These are phyloP conservation scores for Monascus purpureus DNA, from an alignment of 495 filamentous ascomycete species.

Conservation along the genomic window DNA sequence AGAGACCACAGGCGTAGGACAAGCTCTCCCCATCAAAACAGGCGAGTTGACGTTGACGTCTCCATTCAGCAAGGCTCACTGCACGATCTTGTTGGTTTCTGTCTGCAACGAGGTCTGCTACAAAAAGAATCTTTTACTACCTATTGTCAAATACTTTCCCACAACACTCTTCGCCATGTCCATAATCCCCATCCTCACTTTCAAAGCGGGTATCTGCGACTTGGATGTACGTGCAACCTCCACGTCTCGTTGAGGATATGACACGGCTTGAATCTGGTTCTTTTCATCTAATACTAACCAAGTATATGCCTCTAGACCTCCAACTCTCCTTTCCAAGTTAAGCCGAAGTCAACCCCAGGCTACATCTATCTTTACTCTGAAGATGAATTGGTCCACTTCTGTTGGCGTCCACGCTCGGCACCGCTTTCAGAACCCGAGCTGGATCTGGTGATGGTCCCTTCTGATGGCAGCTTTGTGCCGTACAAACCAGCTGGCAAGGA, in stretches of 20 bases:
- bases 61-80: no score
- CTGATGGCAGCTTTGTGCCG: slow-evolving; percentile 70
- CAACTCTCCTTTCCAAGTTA: slow-evolving; percentile 48
- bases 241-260: neutral
- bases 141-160: no score
- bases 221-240: slow-evolving; percentile 49
- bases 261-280: neutral
- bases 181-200: slow-evolving; percentile 74
- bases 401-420: slow-evolving; percentile 66
- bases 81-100: slow-evolving; percentile 12
- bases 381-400: slow-evolving; percentile 93
- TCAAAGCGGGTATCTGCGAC: slow-evolving; percentile 91
- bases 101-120: no score
- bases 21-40: slow-evolving; percentile 15
- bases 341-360: slow-evolving; percentile 55
- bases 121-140: no score
- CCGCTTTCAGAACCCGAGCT: slow-evolving; percentile 55
- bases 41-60: slow-evolving; percentile 19
- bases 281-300: slow-evolving; percentile 4
- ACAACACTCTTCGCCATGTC: slow-evolving; percentile 43
- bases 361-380: slow-evolving; percentile 90
- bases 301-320: slow-evolving; percentile 31
- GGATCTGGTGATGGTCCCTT: slow-evolving; percentile 82
- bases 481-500: slow-evolving; percentile 50
- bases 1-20: slow-evolving; percentile 11